Evolutionary conservation across 2,329 filamentous ascomycete genomes (phyloP), one percentile per base, ranked within the genome.

Genomic region (Pyricularia pennisetigena): DNA sequence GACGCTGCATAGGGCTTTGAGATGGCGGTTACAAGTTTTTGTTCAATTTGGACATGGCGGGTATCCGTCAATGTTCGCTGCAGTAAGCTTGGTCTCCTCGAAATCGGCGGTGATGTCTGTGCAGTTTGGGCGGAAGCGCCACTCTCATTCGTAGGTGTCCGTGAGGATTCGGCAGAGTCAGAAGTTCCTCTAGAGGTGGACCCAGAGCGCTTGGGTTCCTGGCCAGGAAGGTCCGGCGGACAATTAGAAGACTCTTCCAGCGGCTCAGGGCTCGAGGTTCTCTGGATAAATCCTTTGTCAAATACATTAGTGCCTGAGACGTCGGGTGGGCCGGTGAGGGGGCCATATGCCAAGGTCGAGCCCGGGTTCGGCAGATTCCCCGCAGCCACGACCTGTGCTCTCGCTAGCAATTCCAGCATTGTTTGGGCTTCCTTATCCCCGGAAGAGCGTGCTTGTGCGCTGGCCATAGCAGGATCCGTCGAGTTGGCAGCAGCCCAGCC

Each of bases 41-140:
- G 89, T 77, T 96, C 92, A 71, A 96, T 81, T 23, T 88, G 88
- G 30, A 91, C 83, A 23, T 91, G 86, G 67, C 87, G 86, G 26
- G 91, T 87, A 77, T 98, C 94, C 20, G 94, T 98, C 79, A 91
- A 90, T 23, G 94, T 97, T 74, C 94, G 88, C 79, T 94, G 96
- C 71, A 97, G 79, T 70, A 85, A 65, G 68, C 79, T 91, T 67
- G 87, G 85, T 68, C 88, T 88, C 71, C 88, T 82, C 68, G 87
- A 86, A 20, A 79, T 71, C 30, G 87, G 86, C 23, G 86, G 83
- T 3, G 84, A 82, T 10, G 83, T 84, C 71, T 82, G 65, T 3
- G 65, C 30, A 49, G 65, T 79, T 3, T 73, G 71, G 2, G 79
- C 76, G 20, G 85, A 85, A 5, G 82, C 83, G 65, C 79, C 80